Conservation (phyloP, 768 basidiomycete genomes). For the Pisolithus microcarpus region DNA sequence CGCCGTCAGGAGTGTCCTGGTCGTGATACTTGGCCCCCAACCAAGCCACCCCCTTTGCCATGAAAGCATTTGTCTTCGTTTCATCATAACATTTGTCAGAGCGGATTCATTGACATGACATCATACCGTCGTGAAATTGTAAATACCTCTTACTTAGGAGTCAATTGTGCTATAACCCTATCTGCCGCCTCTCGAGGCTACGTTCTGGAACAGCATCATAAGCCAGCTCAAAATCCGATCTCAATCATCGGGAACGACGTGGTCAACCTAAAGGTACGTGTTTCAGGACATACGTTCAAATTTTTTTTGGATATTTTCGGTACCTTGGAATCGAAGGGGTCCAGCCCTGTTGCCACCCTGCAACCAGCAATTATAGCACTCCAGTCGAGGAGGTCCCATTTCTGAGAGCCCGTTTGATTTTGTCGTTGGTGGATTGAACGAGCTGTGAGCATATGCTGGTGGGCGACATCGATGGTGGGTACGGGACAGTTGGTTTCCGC, state of each 20-base stretch:
- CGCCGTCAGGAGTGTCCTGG: neutral
- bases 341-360: slow-evolving; percentile 60
- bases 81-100: neutral
- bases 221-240: neutral
- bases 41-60: neutral
- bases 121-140: neutral
- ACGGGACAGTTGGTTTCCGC: slow-evolving; percentile 54
- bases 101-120: neutral
- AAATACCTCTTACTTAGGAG: neutral
- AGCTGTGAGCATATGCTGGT: slow-evolving; percentile 68
- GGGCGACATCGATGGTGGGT: slow-evolving; percentile 59
- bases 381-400: slow-evolving; percentile 64
- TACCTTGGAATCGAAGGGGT: slow-evolving; percentile 24
- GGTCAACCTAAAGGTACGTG: slow-evolving; percentile 9
- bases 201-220: too few relatives aligned
- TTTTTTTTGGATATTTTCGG: too few relatives aligned
- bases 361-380: slow-evolving; percentile 66
- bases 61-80: neutral
- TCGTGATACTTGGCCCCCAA: too few relatives aligned
- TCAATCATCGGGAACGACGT: neutral
- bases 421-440: slow-evolving; percentile 52
- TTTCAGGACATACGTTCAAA: slow-evolving; percentile 1
- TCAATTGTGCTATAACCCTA: neutral
- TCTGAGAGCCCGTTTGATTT: slow-evolving; percentile 34
- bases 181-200: neutral